Base-by-base conservation (phyloP, 176 grass and related monocot species). In the Musa acuminata region DNA sequence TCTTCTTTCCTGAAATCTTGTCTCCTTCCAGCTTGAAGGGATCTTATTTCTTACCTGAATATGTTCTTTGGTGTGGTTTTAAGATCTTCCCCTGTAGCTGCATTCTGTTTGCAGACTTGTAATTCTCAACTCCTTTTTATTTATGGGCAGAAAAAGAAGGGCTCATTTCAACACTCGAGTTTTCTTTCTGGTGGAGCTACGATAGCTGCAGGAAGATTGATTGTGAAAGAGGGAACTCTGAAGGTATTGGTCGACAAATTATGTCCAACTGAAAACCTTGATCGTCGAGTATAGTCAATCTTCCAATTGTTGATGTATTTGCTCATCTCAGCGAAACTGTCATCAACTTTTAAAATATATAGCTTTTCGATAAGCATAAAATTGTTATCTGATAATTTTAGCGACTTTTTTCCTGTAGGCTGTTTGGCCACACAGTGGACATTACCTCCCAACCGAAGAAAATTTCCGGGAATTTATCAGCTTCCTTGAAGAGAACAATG, bases 81-180 rank as follows among this genome's bases (percentile, higher is more conserved):
- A 9, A 65, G 22, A 65, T 27, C 23, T 65, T 26, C 23, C 23
- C 9, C 7, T 10, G 17, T 62, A 22, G 58, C n/a, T 65, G 63
- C 63, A 19, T 69, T 69, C 66, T 29, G 1, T 19, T 49, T 48
- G 14, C 6, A 50, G 4, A 70, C 35, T 49, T 26, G 14, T 69
- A 55, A 49, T 53, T 24, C 9, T 70, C 16, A 50, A 11, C 4
- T 24, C 1, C 60, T 19, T 70, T 63, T 27, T 64, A 21, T 11
- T 19, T 73, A 52, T 64, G 58, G 73, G 64, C 96, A 99, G 96
- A 99, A 99, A 78, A 91, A 87, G 88, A 99, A 95, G 85, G 96
- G 96, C 0, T 87, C 83, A 1, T 99, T 99, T 87, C 72, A 74
- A 55, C 72, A 74, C 52, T 74, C 72, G 4, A 74, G 72, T 43